phyloP scores from a whole-genome alignment of 2,329 filamentous ascomycete species.

The Cytospora schulzeri region DNA sequence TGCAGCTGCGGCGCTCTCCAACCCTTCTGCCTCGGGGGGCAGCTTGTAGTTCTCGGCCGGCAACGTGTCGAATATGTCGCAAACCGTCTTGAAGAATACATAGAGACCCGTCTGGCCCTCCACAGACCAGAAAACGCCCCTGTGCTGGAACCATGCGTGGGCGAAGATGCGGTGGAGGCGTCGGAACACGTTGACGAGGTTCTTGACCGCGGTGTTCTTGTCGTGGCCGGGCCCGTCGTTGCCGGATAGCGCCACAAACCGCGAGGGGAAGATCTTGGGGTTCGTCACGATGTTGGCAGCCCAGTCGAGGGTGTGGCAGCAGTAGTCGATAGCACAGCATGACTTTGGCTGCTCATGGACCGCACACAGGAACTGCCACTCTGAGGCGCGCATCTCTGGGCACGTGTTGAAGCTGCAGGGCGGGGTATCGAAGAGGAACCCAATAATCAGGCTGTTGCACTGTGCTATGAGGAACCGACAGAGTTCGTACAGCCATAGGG shows the following conservation, averaged over 20 bases:
- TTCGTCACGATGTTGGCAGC: conserved; percentile 92
- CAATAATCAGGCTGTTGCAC: conserved; percentile 88
- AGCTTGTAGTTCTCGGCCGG: conserved; percentile 96
- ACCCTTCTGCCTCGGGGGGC: conserved; percentile 86
- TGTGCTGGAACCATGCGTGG: conserved; percentile 98
- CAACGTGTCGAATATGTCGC: conserved; percentile 86
- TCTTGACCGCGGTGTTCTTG: conserved; percentile 69
- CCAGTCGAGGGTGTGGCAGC: conserved; percentile 98
- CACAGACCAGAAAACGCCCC: conserved; percentile 91
- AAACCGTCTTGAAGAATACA: conserved; percentile 95
- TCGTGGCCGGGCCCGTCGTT: conserved; percentile 63
- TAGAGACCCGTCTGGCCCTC: conserved; percentile 91
- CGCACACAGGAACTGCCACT: conserved; percentile 99
- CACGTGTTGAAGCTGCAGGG: conserved; percentile 88
- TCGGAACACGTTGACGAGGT: conserved; percentile 92
- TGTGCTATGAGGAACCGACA: conserved; percentile 94
- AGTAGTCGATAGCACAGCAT: conserved; percentile 98
- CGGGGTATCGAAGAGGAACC: conserved; percentile 87
- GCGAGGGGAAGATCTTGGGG: conserved; percentile 91
- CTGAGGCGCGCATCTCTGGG: conserved; percentile 96
- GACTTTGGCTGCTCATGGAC: conserved; percentile 96
- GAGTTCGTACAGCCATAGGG: conserved; percentile 96
- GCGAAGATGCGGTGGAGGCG: conserved; percentile 95
- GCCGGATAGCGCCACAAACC: conserved; percentile 63
- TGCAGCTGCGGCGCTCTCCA: conserved; percentile 50